Percentiles rank a stretch among this genome's conserved stretches.
Evolutionary conservation across 169 alveolate genomes (phyloP).

Genomic region (Eimeria sp.): DNA sequence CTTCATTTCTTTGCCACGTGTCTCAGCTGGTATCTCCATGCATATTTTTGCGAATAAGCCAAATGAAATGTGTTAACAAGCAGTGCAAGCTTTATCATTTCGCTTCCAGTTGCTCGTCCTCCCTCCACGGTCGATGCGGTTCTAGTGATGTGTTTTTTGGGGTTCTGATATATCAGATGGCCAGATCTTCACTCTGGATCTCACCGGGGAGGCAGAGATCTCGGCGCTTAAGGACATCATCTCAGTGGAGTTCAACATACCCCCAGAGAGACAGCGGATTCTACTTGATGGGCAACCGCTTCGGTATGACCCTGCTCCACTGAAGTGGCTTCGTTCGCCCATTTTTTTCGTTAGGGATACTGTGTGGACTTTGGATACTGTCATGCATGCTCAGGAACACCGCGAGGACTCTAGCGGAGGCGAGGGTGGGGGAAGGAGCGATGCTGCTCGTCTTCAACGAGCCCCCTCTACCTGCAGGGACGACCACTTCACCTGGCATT

Average conservation of each 20-base stretch:
- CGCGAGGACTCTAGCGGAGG: conserved; percentile 70
- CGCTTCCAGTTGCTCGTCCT: neutral
- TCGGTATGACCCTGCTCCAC: conserved; percentile 1
- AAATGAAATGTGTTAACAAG: neutral
- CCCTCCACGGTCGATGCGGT: neutral
- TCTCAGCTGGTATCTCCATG: neutral
- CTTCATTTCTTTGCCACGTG: neutral
- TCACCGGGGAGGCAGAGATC: conserved; percentile 69
- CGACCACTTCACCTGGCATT: conserved; percentile 21
- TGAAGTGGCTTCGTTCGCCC: neutral
- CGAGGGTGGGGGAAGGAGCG: conserved; percentile 72
- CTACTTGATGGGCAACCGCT: conserved; percentile 64
- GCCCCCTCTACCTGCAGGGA: conserved; percentile 24
- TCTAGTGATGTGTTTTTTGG: neutral
- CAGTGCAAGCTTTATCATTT: neutral
- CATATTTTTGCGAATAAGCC: neutral
- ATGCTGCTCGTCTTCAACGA: conserved; percentile 63
- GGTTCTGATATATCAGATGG: conserved; percentile 38
- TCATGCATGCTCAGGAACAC: conserved; percentile 6
- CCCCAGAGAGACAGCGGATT: conserved; percentile 57
- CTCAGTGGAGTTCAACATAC: conserved; percentile 63
- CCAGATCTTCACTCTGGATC: conserved; percentile 54
- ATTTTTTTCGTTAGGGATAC: neutral
- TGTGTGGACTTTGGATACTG: neutral
- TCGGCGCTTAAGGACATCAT: conserved; percentile 47